Evolutionary conservation across 2,329 filamentous ascomycete species (phyloP).

Genomic region (Paecilomyces fulvus): DNA sequence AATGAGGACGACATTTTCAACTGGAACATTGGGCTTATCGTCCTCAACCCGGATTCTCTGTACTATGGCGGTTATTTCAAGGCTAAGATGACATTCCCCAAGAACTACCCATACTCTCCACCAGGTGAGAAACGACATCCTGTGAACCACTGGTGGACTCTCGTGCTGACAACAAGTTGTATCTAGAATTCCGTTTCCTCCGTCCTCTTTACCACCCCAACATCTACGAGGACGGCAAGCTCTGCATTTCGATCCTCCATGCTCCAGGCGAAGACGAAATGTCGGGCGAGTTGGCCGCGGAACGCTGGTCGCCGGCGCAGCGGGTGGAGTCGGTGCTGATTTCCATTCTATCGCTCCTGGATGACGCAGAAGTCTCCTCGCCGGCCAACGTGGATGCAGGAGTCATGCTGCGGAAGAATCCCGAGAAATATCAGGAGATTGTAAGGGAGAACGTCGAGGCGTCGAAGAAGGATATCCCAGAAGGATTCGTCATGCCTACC

Average conservation of each 20-base stretch:
- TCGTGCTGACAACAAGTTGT: not conserved
- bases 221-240: conserved; percentile 78
- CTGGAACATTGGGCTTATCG: conserved; percentile 83
- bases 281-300: conserved; percentile 80
- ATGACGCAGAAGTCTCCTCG: conserved; percentile 87
- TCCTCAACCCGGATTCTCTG: conserved; percentile 82
- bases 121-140: conserved; percentile 44
- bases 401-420: conserved; percentile 71
- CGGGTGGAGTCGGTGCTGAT: conserved; percentile 91
- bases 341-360: conserved; percentile 81
- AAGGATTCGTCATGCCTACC: conserved; percentile 73
- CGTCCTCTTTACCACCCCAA: conserved; percentile 83
- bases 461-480: conserved; percentile 72
- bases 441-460: conserved; percentile 62
- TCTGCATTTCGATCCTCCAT: conserved; percentile 97
- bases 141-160: not conserved
- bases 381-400: conserved; percentile 92
- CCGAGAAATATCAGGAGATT: conserved; percentile 58
- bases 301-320: conserved; percentile 91
- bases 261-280: conserved; percentile 83
- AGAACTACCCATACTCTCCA: conserved; percentile 82
- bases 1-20: conserved; percentile 75
- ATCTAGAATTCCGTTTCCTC: conserved; percentile 68
- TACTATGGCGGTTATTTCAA: conserved; percentile 93
- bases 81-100: conserved; percentile 78